These are phyloP conservation scores for Colletotrichum truncatum DNA, from an alignment of 2,329 filamentous ascomycete genomes.

Conservation along the genomic window DNA sequence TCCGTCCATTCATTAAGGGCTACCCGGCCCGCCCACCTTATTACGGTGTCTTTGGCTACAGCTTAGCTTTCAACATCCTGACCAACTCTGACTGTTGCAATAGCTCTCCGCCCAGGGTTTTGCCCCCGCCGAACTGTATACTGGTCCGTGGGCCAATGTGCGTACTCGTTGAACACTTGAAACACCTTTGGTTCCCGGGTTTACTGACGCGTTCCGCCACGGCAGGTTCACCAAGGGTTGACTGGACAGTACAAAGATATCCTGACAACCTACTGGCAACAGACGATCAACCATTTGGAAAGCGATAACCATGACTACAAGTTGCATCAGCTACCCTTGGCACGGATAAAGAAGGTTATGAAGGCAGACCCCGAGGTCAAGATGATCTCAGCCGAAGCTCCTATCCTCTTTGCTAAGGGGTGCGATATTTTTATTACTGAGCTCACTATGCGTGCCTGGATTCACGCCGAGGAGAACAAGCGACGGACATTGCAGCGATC, in stretches of 20 bases:
- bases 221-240: slow-evolving; percentile 93
- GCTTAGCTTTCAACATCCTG: neutral
- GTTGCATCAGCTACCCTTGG: slow-evolving; percentile 92
- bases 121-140: slow-evolving; percentile 93
- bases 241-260: slow-evolving; percentile 95
- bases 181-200: neutral
- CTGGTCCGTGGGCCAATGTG: slow-evolving; percentile 95
- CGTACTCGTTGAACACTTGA: slow-evolving; percentile 38
- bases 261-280: slow-evolving; percentile 98
- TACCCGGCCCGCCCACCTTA: neutral
- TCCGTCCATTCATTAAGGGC: neutral
- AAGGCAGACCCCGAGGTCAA: slow-evolving; percentile 99
- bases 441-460: slow-evolving; percentile 99
- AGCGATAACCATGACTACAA: slow-evolving; percentile 98
- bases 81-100: neutral
- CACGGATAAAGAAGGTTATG: slow-evolving; percentile 99
- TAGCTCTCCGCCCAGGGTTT: slow-evolving; percentile 89
- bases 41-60: neutral
- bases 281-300: slow-evolving; percentile 95
- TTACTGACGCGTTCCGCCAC: neutral
- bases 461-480: slow-evolving; percentile 99
- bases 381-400: slow-evolving; percentile 99
- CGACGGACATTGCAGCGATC: slow-evolving; percentile 92
- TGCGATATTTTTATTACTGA: slow-evolving; percentile 99
- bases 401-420: slow-evolving; percentile 97